phyloP scores from a whole-genome alignment of 108 stramenopile species.

The Skeletonema grethae region DNA sequence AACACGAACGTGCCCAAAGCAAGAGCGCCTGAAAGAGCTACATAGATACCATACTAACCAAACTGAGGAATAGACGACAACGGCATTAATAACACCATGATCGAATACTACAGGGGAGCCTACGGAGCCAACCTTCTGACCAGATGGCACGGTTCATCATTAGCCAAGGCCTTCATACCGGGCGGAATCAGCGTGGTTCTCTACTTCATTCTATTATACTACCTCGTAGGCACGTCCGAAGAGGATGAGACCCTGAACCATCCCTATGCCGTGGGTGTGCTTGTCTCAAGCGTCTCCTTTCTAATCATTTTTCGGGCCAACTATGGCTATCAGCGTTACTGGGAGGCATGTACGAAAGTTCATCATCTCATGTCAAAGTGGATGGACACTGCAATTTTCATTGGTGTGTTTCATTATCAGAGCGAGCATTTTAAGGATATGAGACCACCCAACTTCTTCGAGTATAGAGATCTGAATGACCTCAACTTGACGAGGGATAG shows the following conservation, averaged over 20 bases:
- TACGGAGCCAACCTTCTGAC: conserved; percentile 64
- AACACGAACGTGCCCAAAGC: no score
- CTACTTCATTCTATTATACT: conserved; percentile 42
- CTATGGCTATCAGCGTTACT: conserved; percentile 70
- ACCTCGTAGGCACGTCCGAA: neutral
- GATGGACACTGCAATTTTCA: conserved; percentile 64
- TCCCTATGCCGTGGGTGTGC: conserved; percentile 77
- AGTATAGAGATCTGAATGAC: conserved; percentile 65
- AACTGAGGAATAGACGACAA: no score
- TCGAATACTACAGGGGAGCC: conserved; percentile 63
- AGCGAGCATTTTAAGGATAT: conserved; percentile 52
- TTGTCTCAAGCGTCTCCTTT: conserved; percentile 55
- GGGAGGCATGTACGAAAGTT: conserved; percentile 61
- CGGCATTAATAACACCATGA: conserved; percentile 50
- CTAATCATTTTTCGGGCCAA: conserved; percentile 76
- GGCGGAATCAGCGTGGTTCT: conserved; percentile 52
- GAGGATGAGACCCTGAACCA: conserved; percentile 36
- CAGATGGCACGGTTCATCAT: conserved; percentile 66
- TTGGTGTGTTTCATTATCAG: conserved; percentile 70
- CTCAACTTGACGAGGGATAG: conserved; percentile 63
- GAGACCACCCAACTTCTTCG: conserved; percentile 66
- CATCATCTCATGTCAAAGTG: conserved; percentile 74
- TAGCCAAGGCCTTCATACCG: conserved; percentile 58
- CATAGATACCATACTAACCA: no score
- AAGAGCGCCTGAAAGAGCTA: no score